Evolutionary conservation across 495 filamentous ascomycete genomes (phyloP).

Genomic region (Ramalina peruviana): DNA sequence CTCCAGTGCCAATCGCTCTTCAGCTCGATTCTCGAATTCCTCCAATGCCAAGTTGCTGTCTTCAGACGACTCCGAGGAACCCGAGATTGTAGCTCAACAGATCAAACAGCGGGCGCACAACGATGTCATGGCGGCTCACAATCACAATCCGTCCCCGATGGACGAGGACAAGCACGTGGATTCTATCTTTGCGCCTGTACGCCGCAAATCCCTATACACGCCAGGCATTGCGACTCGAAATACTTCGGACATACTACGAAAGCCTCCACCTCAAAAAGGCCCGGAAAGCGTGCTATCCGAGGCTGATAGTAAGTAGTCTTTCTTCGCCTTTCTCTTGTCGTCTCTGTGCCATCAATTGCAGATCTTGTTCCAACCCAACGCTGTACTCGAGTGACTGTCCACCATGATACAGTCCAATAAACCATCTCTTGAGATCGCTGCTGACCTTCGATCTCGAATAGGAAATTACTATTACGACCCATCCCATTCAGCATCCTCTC

Average conservation of each 20-base stretch:
- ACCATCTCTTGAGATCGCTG: no score
- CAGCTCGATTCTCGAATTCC: conserved; percentile 9
- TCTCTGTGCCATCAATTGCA: no score
- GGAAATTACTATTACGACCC: conserved; percentile 15
- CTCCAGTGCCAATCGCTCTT: conserved; percentile 11
- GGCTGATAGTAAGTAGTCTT: neutral
- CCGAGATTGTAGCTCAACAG: conserved; percentile 8
- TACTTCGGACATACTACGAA: conserved; percentile 20
- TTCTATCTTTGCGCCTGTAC: conserved; percentile 26
- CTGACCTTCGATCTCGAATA: no score
- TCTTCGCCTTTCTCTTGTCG: no score
- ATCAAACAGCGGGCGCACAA: conserved; percentile 15
- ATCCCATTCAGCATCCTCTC: conserved; percentile 10
- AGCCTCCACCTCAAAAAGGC: conserved; percentile 10
- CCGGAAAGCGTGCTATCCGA: neutral
- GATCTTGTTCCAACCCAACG: no score
- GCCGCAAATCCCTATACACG: conserved; percentile 34
- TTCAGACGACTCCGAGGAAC: conserved; percentile 8
- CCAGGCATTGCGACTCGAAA: conserved; percentile 36
- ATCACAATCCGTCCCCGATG: conserved; percentile 12
- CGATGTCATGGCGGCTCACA: conserved; percentile 14
- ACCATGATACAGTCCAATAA: no score
- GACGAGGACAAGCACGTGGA: conserved; percentile 18
- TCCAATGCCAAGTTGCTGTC: conserved; percentile 4
- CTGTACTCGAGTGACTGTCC: no score